Base-by-base conservation (phyloP, 257 asterid genomes). In the Nicotiana sylvestris region DNA sequence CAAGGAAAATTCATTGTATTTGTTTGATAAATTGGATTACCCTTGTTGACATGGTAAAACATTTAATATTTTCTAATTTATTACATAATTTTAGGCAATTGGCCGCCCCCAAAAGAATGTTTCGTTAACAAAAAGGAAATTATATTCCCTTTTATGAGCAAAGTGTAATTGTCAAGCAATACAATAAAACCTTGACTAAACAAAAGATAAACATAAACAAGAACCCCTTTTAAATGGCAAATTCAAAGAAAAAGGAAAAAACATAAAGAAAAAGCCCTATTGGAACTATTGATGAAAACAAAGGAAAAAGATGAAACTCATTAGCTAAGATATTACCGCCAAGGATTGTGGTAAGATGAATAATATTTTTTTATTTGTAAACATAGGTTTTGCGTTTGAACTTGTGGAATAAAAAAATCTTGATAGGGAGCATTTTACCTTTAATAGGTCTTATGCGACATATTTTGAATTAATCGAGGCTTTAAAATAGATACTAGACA, bases 281-380 rank as follows among this genome's bases (percentile, higher is more conserved):
- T 51, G 57, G 57, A 51, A 51, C 17, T 13, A 51, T 51, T 13
- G 16, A 51, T 51, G 0, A 51, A 49, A 51, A 51, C 16, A 51
- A 51, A 51, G 37, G 6, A 33, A 33, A 21, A 4, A 35, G 78
- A 70, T 43, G 78, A 70, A 70, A 43, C 58, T 39, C 78, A 70
- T 43, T 70, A 33, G 5, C 4, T 33, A 33, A 33, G 3, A 33
- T 33, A 33, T 33, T 5, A 33, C 37, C 4, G 4, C 4, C 37
- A 0, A 33, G 1, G 37, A 4, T 4, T 33, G 2, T 1, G 10
- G 0, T 39, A 2, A 0, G 2, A 0, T 39, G 49, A 7, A 7
- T 39, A 39, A 0, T 0, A 39, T 6, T 2, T 39, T 2, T 39
- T 39, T 6, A 39, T 39, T 0, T 0, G 6, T 39, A 8, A 43